Evolutionary conservation across 768 basidiomycete species (phyloP).

Genomic region (Tylopilus subfusipes): DNA sequence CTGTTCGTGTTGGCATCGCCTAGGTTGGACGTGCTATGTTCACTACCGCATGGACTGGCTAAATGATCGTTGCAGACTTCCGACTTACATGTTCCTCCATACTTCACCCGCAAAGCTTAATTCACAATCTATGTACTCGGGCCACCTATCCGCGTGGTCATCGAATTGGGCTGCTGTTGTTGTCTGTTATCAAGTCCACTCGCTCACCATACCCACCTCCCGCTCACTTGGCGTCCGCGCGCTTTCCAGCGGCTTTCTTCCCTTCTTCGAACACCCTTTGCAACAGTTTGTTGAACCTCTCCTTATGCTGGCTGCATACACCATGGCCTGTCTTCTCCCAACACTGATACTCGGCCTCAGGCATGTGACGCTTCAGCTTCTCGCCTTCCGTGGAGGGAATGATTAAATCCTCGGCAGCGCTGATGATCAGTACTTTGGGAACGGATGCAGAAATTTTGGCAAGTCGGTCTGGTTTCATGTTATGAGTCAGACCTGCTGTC

Average conservation of each 20-base stretch:
- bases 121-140: neutral
- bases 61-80: neutral
- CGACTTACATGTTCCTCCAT: neutral
- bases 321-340: slow-evolving; percentile 68
- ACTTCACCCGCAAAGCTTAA: neutral
- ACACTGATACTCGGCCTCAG: slow-evolving; percentile 49
- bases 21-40: neutral
- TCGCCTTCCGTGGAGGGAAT: slow-evolving; percentile 50
- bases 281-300: slow-evolving; percentile 53
- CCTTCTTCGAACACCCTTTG: slow-evolving; percentile 58
- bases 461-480: slow-evolving; percentile 48
- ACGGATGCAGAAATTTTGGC: slow-evolving; percentile 48
- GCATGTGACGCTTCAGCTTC: slow-evolving; percentile 54
- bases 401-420: slow-evolving; percentile 63
- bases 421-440: slow-evolving; percentile 65
- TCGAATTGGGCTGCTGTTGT: neutral
- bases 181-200: neutral
- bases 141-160: neutral
- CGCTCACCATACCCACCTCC: neutral
- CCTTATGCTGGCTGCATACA: slow-evolving; percentile 46
- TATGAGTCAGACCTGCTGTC: slow-evolving; percentile 62
- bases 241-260: neutral
- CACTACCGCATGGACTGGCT: neutral
- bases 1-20: neutral
- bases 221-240: neutral